Conservation (phyloP, 1,139 yeast species). For the Candida dubliniensis region DNA sequence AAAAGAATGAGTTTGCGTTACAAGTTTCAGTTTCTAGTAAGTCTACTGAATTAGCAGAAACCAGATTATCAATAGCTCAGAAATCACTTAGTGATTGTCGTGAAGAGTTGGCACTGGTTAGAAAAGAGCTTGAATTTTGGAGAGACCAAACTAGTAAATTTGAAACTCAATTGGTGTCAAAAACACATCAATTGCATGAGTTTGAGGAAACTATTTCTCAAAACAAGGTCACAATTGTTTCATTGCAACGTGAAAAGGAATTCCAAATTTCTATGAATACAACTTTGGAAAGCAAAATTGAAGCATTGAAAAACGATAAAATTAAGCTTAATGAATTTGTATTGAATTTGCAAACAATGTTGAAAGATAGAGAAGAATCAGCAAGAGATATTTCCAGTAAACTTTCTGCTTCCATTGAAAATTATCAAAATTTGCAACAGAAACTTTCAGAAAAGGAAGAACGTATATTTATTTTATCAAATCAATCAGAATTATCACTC, state of each 20-base stretch:
- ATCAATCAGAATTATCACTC: slow-evolving; percentile 56
- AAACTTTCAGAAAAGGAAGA: slow-evolving; percentile 53
- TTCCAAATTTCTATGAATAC: slow-evolving; percentile 51
- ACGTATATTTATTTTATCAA: slow-evolving; percentile 45
- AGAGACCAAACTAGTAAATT: slow-evolving; percentile 57
- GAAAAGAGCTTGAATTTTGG: slow-evolving; percentile 45
- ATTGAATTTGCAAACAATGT: slow-evolving; percentile 59
- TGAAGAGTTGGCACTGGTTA: slow-evolving; percentile 50
- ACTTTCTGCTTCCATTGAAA: slow-evolving; percentile 49
- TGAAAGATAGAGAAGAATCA: slow-evolving; percentile 61
- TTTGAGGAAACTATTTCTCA: slow-evolving; percentile 53
- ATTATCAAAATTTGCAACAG: slow-evolving; percentile 52
- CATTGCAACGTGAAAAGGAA: slow-evolving; percentile 55
- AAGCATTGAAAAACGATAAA: slow-evolving; percentile 58
- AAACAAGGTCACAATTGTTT: slow-evolving; percentile 46
- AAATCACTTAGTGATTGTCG: slow-evolving; percentile 44
- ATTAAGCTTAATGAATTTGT: slow-evolving; percentile 58
- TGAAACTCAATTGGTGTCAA: slow-evolving; percentile 53
- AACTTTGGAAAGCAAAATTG: slow-evolving; percentile 56
- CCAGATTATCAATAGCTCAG: slow-evolving; percentile 31
- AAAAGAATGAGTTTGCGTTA: slow-evolving; percentile 33
- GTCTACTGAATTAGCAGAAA: slow-evolving; percentile 35
- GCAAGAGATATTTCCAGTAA: slow-evolving; percentile 53
- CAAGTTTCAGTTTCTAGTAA: slow-evolving; percentile 33
- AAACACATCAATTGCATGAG: slow-evolving; percentile 55